Percentiles rank a stretch among this genome's conserved stretches.
Conservation (phyloP, 2,329 filamentous ascomycete genomes). For the Tricladium varicosporioides region DNA sequence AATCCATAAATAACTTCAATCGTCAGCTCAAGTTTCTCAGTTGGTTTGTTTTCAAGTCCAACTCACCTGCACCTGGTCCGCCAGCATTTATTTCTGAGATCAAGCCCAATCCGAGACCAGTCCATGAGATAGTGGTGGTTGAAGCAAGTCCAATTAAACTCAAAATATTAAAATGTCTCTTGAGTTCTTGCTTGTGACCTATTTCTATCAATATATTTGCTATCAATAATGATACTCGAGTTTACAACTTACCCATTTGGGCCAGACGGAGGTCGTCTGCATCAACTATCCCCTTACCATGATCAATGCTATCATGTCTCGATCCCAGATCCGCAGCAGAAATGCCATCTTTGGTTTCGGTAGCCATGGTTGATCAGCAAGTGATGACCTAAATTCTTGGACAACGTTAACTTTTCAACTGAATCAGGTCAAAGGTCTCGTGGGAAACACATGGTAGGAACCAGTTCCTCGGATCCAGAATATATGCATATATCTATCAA, state of each 20-base stretch:
- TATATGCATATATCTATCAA: background rate
- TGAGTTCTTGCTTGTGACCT: constrained; percentile 49
- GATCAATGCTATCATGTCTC: background rate
- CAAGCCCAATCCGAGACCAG: constrained; percentile 43
- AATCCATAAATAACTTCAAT: constrained; percentile 47
- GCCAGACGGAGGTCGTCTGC: constrained; percentile 42
- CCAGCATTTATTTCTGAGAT: constrained; percentile 48
- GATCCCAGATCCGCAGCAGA: background rate
- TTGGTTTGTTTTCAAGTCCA: background rate
- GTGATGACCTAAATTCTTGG: background rate
- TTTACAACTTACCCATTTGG: constrained; percentile 40
- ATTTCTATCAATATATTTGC: constrained; percentile 1
- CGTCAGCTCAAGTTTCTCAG: background rate
- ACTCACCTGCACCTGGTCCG: constrained; percentile 41
- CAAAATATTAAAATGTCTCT: constrained; percentile 46
- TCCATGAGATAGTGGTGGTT: constrained; percentile 50
- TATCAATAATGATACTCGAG: background rate
- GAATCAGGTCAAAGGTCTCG: background rate
- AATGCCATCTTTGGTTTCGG: background rate
- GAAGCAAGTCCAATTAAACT: constrained; percentile 48
- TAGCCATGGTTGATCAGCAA: background rate
- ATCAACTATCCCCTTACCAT: constrained; percentile 19
- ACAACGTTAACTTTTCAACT: background rate
- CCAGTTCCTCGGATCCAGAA: background rate
- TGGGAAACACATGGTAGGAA: background rate